Conservation (phyloP, 768 basidiomycete species). For the Rhodotorula graminis region DNA sequence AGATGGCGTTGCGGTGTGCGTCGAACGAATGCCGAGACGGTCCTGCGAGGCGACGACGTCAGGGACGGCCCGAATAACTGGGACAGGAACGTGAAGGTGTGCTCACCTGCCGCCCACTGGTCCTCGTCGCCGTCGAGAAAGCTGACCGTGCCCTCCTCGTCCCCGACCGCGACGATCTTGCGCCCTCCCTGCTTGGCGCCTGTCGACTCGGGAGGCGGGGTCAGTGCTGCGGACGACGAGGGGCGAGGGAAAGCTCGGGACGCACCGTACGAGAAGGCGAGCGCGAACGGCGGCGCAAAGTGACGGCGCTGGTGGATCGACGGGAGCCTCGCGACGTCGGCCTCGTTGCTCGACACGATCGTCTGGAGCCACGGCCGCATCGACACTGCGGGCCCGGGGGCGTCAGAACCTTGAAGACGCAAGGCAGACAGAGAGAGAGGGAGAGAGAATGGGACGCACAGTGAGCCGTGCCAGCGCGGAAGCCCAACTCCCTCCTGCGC, state of each 20-base stretch:
- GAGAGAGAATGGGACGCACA: conserved; percentile 7
- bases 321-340: conserved; percentile 34
- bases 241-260: fast-evolving
- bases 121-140: conserved; percentile 37
- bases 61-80: not conserved
- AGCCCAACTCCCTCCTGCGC: conserved; percentile 19
- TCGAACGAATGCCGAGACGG: conserved; percentile 25
- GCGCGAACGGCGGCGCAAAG: conserved; percentile 43
- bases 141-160: conserved; percentile 43
- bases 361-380: conserved; percentile 22
- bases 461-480: not conserved
- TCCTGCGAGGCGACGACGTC: not conserved
- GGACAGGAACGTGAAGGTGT: not conserved
- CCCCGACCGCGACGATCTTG: conserved; percentile 37
- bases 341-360: conserved; percentile 36
- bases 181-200: conserved; percentile 39
- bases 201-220: not conserved
- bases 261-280: conserved; percentile 41
- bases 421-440: too few species aligned
- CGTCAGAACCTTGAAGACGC: not conserved
- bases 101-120: conserved; percentile 32
- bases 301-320: conserved; percentile 21
- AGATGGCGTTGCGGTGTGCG: conserved; percentile 45
- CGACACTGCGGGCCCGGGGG: conserved; percentile 6
- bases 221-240: not conserved